Percentiles rank a stretch among this genome's conserved stretches.
Evolutionary conservation across 2,329 filamentous ascomycete species (phyloP).

Genomic region (Cryphonectria nitschkei): DNA sequence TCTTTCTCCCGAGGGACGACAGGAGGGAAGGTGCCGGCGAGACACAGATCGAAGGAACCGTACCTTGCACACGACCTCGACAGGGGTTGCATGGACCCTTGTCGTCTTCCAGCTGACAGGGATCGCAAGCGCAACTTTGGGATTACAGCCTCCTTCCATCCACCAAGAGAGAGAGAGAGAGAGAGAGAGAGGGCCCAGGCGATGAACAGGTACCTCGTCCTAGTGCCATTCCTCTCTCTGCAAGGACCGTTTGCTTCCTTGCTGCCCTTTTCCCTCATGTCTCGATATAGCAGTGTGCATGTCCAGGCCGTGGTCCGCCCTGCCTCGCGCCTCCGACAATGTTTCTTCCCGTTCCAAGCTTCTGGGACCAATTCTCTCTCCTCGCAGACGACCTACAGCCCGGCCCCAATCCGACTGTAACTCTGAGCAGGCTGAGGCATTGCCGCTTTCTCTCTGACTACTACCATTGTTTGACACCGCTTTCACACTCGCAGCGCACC

Average conservation of each 20-base stretch:
- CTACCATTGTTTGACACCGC: conserved; percentile 27
- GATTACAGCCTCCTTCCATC: conserved; percentile 34
- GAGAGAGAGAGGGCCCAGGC: conserved; percentile 18
- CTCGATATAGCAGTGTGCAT: conserved; percentile 49
- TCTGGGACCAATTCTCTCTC: conserved; percentile 40
- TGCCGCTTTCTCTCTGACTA: conserved; percentile 28
- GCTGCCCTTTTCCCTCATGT: conserved; percentile 32
- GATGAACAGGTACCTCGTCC: conserved; percentile 25
- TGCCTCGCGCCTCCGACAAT: conserved; percentile 36
- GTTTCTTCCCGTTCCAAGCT: conserved; percentile 41
- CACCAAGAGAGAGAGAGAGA: conserved; percentile 15
- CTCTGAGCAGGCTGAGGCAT: conserved; percentile 44
- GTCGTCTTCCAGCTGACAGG: conserved; percentile 36
- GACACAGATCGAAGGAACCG: conserved; percentile 26
- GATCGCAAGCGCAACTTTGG: conserved; percentile 26
- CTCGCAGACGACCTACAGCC: conserved; percentile 34
- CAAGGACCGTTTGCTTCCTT: conserved; percentile 30
- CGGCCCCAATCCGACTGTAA: conserved; percentile 36
- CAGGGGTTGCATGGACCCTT: conserved; percentile 28
- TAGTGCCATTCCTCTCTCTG: conserved; percentile 24
- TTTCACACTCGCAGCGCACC: conserved; percentile 31
- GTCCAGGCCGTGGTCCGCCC: conserved; percentile 38
- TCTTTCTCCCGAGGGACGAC: conserved; percentile 4
- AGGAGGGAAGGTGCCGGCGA: conserved; percentile 11
- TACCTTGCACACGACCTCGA: conserved; percentile 33